Percentiles rank a stretch among this genome's conserved stretches.
phyloP scores from a whole-genome alignment of 208 protist genomes.

The Crithidia thermophila region DNA sequence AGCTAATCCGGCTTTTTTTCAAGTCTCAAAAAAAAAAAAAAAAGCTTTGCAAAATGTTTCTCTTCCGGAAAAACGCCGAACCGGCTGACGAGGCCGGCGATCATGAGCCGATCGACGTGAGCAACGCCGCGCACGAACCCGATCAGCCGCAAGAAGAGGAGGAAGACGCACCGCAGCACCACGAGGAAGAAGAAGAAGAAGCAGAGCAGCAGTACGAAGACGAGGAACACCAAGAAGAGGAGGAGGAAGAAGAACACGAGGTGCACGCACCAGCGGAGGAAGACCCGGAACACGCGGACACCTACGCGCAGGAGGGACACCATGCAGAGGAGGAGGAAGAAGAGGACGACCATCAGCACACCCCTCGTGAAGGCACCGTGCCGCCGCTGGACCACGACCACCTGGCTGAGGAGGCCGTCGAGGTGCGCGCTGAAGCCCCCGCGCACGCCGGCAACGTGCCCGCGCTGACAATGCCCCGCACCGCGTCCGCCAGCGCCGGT shows the following conservation, averaged over 20 bases:
- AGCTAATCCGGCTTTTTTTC: background rate
- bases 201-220: background rate
- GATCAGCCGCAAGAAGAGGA: background rate
- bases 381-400: conserved; percentile 11
- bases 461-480: conserved; percentile 12
- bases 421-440: conserved; percentile 2
- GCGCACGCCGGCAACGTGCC: conserved; percentile 1
- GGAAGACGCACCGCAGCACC: background rate
- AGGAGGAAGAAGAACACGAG: background rate
- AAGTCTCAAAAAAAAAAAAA: conserved; percentile 16
- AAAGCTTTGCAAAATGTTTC: conserved; percentile 26
- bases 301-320: background rate
- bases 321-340: background rate
- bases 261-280: background rate
- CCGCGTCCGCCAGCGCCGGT: background rate
- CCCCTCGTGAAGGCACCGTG: conserved; percentile 14
- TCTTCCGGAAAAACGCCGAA: conserved; percentile 25
- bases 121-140: background rate
- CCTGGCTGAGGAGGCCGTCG: conserved; percentile 8
- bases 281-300: background rate
- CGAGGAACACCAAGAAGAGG: background rate
- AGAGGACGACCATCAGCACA: background rate
- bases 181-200: background rate
- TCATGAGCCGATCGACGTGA: conserved; percentile 10
- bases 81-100: background rate